A percentile compares a stretch with the other conserved stretches of the same genome.
These are phyloP conservation scores for Globisporangium yorkense DNA, from an alignment of 352 stramenopile genomes.

Conservation along the genomic window DNA sequence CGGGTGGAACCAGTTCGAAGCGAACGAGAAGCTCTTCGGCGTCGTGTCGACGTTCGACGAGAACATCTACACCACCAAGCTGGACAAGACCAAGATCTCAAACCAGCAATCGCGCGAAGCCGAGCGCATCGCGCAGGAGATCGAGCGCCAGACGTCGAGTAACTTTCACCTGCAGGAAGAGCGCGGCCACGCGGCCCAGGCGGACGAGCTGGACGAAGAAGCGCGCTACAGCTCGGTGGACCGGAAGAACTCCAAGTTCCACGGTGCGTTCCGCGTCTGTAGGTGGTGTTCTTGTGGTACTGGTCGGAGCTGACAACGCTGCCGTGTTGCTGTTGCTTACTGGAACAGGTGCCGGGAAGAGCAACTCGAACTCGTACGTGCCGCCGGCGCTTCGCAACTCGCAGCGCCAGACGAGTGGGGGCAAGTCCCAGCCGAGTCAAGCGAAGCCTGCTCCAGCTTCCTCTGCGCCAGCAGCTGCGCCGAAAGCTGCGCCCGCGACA, in stretches of 20 bases:
- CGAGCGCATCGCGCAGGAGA: conserved; percentile 92
- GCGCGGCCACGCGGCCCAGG: conserved; percentile 58
- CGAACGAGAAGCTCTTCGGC: conserved; percentile 95
- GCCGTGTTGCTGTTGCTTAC: not conserved
- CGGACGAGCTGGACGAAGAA: conserved; percentile 92
- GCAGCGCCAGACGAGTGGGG: conserved; percentile 32
- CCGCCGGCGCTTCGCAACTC: conserved; percentile 57
- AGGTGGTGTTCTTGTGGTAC: no score
- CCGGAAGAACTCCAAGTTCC: conserved; percentile 23
- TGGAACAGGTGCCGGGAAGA: conserved; percentile 9
- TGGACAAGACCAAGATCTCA: conserved; percentile 93
- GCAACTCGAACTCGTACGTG: conserved; percentile 45
- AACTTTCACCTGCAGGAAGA: conserved; percentile 97
- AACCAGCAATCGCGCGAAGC: conserved; percentile 80
- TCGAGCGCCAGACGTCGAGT: conserved; percentile 86
- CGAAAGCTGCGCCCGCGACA: conserved; percentile 8
- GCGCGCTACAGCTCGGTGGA: conserved; percentile 94
- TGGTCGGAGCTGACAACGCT: no score
- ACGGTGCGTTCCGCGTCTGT: not conserved
- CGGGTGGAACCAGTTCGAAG: conserved; percentile 96
- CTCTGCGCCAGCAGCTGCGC: conserved; percentile 6
- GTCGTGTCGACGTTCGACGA: conserved; percentile 95
- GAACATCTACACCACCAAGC: conserved; percentile 97
- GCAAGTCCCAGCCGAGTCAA: conserved; percentile 15
- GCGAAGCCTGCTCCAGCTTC: conserved; percentile 5